Evolutionary conservation across 805 yeast species (phyloP).

Genomic region (Candida mattraensis): DNA sequence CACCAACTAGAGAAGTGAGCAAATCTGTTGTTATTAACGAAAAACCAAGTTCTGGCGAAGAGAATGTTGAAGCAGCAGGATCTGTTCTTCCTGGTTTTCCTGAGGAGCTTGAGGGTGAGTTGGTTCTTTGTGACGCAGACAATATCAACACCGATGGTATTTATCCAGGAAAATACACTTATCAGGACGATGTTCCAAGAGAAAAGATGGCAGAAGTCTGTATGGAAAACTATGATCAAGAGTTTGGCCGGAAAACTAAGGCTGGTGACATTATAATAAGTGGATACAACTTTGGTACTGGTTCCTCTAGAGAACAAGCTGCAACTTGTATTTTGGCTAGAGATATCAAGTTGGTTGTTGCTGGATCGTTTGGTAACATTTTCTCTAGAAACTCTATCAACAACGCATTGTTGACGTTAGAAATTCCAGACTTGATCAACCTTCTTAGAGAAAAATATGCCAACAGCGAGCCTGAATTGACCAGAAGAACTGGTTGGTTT

Average conservation of each 20-base stretch:
- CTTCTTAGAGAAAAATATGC: conserved; percentile 69
- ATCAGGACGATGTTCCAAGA: conserved; percentile 93
- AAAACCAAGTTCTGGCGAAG: conserved; percentile 27
- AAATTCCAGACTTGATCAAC: conserved; percentile 83
- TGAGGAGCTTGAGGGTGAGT: conserved; percentile 80
- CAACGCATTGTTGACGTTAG: conserved; percentile 91
- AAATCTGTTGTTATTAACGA: conserved; percentile 38
- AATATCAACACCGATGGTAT: conserved; percentile 97
- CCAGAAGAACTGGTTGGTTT: conserved; percentile 93
- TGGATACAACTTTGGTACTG: conserved; percentile 97
- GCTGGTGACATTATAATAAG: conserved; percentile 85
- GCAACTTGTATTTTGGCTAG: conserved; percentile 97
- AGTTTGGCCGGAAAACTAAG: conserved; percentile 76
- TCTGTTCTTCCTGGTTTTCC: conserved; percentile 92
- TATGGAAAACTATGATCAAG: conserved; percentile 97
- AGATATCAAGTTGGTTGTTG: conserved; percentile 88
- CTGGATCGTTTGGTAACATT: conserved; percentile 97
- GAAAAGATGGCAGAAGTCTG: conserved; percentile 98
- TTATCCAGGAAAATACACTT: conserved; percentile 98
- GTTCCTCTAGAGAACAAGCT: conserved; percentile 98
- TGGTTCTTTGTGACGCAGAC: conserved; percentile 95
- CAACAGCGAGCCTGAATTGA: conserved; percentile 60
- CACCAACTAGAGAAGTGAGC: conserved; percentile 49
- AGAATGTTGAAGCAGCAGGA: conserved; percentile 46
- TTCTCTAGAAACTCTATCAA: conserved; percentile 95